phyloP scores from a whole-genome alignment of 2,329 filamentous ascomycete species.

The Botrytis fragariae region DNA sequence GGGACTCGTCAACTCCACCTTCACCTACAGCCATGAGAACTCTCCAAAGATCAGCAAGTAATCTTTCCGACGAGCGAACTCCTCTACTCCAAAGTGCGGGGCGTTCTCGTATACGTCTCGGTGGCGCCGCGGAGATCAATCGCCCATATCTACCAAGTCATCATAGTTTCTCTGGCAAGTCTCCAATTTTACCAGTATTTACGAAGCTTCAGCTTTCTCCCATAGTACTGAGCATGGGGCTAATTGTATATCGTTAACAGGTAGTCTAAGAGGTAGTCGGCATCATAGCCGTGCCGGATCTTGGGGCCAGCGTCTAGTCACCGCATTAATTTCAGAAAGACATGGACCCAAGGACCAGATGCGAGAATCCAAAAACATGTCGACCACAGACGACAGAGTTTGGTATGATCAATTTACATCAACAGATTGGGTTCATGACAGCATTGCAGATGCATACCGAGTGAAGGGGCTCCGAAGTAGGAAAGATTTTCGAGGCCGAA shows the following conservation, averaged over 20 bases:
- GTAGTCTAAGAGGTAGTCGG: conserved; percentile 34
- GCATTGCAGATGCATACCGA: conserved; percentile 88
- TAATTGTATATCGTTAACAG: conserved; percentile 24
- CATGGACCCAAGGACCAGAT: conserved; percentile 44
- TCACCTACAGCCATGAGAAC: conserved; percentile 19
- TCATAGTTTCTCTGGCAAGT: conserved; percentile 32
- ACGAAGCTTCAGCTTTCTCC: not conserved
- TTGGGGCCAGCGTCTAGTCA: conserved; percentile 59
- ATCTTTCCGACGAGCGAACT: conserved; percentile 34
- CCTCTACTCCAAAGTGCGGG: conserved; percentile 30
- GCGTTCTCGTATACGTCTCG: conserved; percentile 34
- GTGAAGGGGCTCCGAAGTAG: conserved; percentile 78
- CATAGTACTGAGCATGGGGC: not conserved
- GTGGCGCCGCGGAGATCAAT: conserved; percentile 25
- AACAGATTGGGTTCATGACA: conserved; percentile 97
- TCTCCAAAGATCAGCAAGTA: conserved; percentile 19
- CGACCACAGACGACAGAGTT: conserved; percentile 78
- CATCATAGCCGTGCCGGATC: conserved; percentile 55
- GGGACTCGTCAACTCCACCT: conserved; percentile 18
- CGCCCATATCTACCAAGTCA: conserved; percentile 31
- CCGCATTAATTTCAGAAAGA: conserved; percentile 55
- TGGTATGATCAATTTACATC: conserved; percentile 99
- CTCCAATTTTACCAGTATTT: not conserved
- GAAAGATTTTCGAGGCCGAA: conserved; percentile 79
- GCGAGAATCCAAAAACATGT: conserved; percentile 62